These are phyloP conservation scores for Saccharomyces cerevisiae DNA, from an alignment of 805 yeast species.

Conservation along the genomic window DNA sequence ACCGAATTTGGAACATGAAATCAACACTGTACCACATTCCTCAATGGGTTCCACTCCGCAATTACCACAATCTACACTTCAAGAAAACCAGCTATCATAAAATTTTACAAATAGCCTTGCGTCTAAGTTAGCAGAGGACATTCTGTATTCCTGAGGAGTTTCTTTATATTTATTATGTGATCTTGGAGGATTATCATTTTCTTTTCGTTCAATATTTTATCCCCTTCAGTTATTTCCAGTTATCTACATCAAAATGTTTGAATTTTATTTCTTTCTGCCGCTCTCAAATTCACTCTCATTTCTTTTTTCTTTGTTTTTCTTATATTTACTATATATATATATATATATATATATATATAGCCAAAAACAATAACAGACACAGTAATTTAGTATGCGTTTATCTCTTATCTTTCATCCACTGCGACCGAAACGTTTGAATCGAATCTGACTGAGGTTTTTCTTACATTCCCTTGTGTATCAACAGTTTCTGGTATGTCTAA, in stretches of 20 bases:
- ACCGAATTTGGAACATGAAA: not conserved
- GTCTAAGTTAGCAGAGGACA: not conserved
- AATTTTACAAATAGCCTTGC: not conserved
- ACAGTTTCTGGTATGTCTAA: constrained; percentile 36
- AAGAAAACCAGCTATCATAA: not conserved
- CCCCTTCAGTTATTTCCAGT: not conserved
- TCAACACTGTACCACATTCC: not conserved
- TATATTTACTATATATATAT: not conserved
- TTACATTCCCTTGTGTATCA: constrained; percentile 23
- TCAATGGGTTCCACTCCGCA: not conserved
- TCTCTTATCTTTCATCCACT: constrained; percentile 24
- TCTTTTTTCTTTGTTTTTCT: not conserved
- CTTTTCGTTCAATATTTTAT: not conserved
- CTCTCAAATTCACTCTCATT: not conserved
- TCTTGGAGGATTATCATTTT: not conserved
- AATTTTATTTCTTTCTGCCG: not conserved
- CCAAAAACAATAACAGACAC: constrained; percentile 2
- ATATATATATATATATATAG: not conserved
- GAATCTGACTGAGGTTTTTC: constrained; percentile 61
- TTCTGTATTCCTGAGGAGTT: not conserved
- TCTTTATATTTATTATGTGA: not conserved
- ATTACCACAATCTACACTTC: not conserved
- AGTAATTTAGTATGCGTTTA: not conserved
- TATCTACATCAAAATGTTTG: not conserved
- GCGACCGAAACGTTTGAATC: constrained; percentile 55